Percentiles rank a stretch among this genome's conserved stretches.
Conservation (phyloP, 192 early-diverging fungal species). For the Linderina pennispora region DNA sequence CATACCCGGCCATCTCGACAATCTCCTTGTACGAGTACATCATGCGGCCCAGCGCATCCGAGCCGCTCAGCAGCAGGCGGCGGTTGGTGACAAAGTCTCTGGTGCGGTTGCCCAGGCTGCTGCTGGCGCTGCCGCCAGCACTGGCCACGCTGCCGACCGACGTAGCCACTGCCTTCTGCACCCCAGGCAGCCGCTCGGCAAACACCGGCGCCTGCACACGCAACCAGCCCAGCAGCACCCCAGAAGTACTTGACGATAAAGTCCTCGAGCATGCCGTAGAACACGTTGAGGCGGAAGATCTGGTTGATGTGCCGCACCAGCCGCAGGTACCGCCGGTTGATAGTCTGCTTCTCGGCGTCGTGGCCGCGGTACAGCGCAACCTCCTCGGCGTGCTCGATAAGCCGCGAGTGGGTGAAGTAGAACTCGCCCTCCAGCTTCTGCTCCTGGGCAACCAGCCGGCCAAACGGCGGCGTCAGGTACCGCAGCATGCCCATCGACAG, state of each 20-base stretch:
- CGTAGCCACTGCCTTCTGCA: slow-evolving; percentile 1
- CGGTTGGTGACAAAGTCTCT: slow-evolving; percentile 72
- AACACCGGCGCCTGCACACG: slow-evolving; percentile 90
- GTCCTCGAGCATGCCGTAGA: slow-evolving; percentile 94
- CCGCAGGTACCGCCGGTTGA: slow-evolving; percentile 70
- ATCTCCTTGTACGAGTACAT: slow-evolving; percentile 96
- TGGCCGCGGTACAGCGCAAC: slow-evolving; percentile 88
- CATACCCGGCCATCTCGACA: slow-evolving; percentile 91
- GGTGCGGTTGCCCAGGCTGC: slow-evolving; percentile 32
- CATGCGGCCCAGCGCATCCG: slow-evolving; percentile 76
- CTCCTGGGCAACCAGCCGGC: slow-evolving; percentile 90
- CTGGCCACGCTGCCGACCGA: background rate
- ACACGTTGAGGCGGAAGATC: slow-evolving; percentile 78
- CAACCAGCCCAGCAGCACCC: slow-evolving; percentile 82
- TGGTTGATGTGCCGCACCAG: slow-evolving; percentile 84
- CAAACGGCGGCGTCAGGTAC: slow-evolving; percentile 89
- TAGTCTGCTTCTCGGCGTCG: slow-evolving; percentile 72
- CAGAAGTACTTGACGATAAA: slow-evolving; percentile 99
- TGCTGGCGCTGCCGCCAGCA: background rate
- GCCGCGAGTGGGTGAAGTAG: slow-evolving; percentile 86
- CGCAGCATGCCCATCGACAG: slow-evolving; percentile 72
- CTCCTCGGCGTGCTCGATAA: slow-evolving; percentile 96
- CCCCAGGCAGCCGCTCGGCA: slow-evolving; percentile 41
- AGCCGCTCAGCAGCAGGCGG: slow-evolving; percentile 64
- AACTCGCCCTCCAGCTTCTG: slow-evolving; percentile 92